Percentiles rank a stretch among this genome's conserved stretches.
These are phyloP conservation scores for Septoria petroselini DNA, from an alignment of 2,329 filamentous ascomycete genomes.

Conservation along the genomic window DNA sequence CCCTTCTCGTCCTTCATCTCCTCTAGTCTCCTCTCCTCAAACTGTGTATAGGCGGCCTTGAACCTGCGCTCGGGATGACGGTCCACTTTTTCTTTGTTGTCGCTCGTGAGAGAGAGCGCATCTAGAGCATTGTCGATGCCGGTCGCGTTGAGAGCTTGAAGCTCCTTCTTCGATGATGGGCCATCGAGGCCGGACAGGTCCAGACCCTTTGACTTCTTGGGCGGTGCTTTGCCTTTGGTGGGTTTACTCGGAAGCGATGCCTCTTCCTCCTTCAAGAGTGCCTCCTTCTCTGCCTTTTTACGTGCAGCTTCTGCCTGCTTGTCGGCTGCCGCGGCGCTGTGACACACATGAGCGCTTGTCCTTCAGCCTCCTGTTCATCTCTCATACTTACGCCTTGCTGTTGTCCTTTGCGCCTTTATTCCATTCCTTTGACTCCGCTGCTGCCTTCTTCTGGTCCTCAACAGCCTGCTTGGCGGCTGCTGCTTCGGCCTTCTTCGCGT, in stretches of 20 bases:
- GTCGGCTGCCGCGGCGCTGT: slow-evolving; percentile 75
- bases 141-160: slow-evolving; percentile 68
- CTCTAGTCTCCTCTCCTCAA: slow-evolving; percentile 72
- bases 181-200: slow-evolving; percentile 72
- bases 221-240: slow-evolving; percentile 64
- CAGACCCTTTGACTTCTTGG: slow-evolving; percentile 60
- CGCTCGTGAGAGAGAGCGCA: slow-evolving; percentile 67
- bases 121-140: slow-evolving; percentile 94
- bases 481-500: slow-evolving; percentile 87
- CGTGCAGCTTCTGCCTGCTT: slow-evolving; percentile 78
- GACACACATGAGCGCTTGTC: too few relatives aligned
- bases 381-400: slow-evolving; percentile 74
- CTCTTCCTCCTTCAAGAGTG: slow-evolving; percentile 79
- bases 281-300: slow-evolving; percentile 91
- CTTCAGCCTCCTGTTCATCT: too few relatives aligned
- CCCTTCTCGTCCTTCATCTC: slow-evolving; percentile 87
- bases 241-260: slow-evolving; percentile 63
- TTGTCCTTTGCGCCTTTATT: slow-evolving; percentile 77
- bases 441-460: slow-evolving; percentile 63
- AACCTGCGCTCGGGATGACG: slow-evolving; percentile 83
- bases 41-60: slow-evolving; percentile 80
- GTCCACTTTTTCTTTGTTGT: slow-evolving; percentile 69
- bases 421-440: slow-evolving; percentile 74
- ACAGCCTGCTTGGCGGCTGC: slow-evolving; percentile 75
- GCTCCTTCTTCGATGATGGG: slow-evolving; percentile 47